Evolutionary conservation across 2,329 filamentous ascomycete species (phyloP), one percentile per base, ranked within the genome.

Genomic region (Penicillium sumatraense): DNA sequence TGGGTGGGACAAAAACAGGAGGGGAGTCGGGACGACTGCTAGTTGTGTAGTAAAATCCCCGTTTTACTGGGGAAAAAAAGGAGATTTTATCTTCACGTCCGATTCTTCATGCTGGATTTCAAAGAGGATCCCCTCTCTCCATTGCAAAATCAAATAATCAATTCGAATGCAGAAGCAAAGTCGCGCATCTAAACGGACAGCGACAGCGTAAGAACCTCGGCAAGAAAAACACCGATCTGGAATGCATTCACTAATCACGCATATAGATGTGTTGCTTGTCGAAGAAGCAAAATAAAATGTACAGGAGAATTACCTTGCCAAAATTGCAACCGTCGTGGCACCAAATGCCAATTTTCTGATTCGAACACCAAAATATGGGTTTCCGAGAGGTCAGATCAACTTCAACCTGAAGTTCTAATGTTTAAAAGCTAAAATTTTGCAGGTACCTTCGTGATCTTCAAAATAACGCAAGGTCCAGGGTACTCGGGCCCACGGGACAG

Each of bases 211-310:
- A 33, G 31, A 4, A 33, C 13, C n/a, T 14, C 31, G 11, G n/a
- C 11, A 33, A 33, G 3, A 13, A 33, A 33, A 14, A 33, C 5
- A 14, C 4, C 5, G 13, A 33, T 14, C 13, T 13, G 13, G n/a
- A 14, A 13, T 3, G n/a, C 5, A 8, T 33, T 33, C 11, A 33
- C n/a, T 14, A 14, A 33, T 14, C n/a, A 33, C n/a, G 3, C 4
- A 4, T 33, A 9, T 9, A 66, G 65, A 38, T 67, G 65, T 48
- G 56, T 56, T 26, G 56, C 63, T 41, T 79, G 76, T 52, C 73
- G 77, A 10, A 66, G 69, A 46, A 74, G 74, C 55, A 78, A 79
- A 60, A 76, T 78, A 51, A 74, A 73, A 60, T 78, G 76, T 64
- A 72, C 74, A 18, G 75, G 75, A n/a, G 54, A 64, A 4, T 61